Conservation (phyloP, 2,329 filamentous ascomycete genomes). For the Fusarium papillatum region DNA sequence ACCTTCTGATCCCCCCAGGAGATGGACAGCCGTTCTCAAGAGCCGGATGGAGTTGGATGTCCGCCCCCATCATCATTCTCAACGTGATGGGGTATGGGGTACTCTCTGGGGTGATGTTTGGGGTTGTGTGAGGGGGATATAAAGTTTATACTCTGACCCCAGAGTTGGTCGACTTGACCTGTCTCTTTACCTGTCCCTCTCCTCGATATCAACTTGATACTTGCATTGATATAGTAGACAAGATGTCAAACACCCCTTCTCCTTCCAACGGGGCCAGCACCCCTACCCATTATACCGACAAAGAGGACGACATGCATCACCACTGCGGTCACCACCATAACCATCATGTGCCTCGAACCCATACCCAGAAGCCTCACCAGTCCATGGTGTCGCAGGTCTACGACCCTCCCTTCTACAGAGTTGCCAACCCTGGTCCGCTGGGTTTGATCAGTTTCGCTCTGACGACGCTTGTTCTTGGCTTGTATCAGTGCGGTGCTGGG, state of each 20-base stretch:
- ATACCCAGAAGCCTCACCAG: conserved; percentile 45
- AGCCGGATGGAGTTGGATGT: conserved; percentile 16
- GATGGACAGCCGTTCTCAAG: conserved; percentile 16
- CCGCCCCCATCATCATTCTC: conserved; percentile 22
- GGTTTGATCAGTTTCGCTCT: conserved; percentile 75
- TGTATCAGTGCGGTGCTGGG: conserved; percentile 61
- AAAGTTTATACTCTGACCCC: conserved; percentile 17
- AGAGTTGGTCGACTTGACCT: conserved; percentile 9
- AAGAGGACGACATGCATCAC: conserved; percentile 31
- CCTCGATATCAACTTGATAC: not conserved
- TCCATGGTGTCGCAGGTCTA: conserved; percentile 52
- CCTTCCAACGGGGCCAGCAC: conserved; percentile 40
- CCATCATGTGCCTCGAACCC: conserved; percentile 25
- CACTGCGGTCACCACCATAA: conserved; percentile 30
- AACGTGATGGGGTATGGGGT: conserved; percentile 30
- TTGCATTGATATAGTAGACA: not conserved
- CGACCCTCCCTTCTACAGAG: conserved; percentile 54
- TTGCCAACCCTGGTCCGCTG: conserved; percentile 72
- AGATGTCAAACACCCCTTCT: conserved; percentile 35
- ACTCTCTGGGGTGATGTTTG: conserved; percentile 2
- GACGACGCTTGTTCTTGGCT: conserved; percentile 72
- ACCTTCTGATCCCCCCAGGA: not conserved
- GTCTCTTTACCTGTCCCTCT: not conserved
- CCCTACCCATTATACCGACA: conserved; percentile 42
- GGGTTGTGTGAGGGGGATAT: conserved; percentile 18